Percentiles rank a stretch among this genome's conserved stretches.
Conservation (phyloP, 2,329 filamentous ascomycete genomes). For the Biscogniauxia marginata region DNA sequence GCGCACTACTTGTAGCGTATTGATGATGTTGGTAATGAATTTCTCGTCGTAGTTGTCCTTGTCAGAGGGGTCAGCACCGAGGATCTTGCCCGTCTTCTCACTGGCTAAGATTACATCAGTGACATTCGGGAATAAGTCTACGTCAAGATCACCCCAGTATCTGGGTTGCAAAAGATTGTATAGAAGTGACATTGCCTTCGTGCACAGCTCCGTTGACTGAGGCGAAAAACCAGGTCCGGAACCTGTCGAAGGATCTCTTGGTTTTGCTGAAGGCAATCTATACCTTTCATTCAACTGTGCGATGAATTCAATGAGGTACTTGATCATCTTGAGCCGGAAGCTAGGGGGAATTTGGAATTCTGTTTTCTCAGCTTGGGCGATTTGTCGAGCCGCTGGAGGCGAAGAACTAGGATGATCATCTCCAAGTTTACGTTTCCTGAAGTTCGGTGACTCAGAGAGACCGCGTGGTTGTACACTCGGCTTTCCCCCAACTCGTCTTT, state of each 20-base stretch:
- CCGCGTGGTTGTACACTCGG: constrained; percentile 38
- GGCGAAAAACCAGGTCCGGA: constrained; percentile 49
- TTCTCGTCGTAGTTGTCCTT: constrained; percentile 79
- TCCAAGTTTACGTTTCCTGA: constrained; percentile 75
- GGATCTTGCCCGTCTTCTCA: constrained; percentile 67
- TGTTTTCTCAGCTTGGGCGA: constrained; percentile 48
- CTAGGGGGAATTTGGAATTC: constrained; percentile 68
- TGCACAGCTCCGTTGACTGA: constrained; percentile 73
- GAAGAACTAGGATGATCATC: constrained; percentile 55
- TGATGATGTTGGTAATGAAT: constrained; percentile 84
- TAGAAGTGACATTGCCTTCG: constrained; percentile 78
- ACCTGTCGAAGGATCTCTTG: constrained; percentile 50
- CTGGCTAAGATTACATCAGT: constrained; percentile 82
- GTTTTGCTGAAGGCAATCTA: constrained; percentile 68
- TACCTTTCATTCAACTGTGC: constrained; percentile 85
- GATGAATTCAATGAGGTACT: constrained; percentile 95
- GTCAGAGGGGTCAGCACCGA: constrained; percentile 58
- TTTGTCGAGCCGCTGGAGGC: constrained; percentile 50
- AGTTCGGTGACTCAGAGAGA: constrained; percentile 67
- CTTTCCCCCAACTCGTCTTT: constrained; percentile 70
- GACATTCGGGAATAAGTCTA: constrained; percentile 88
- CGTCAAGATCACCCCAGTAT: constrained; percentile 88
- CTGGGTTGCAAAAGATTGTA: constrained; percentile 81
- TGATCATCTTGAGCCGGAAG: constrained; percentile 78
- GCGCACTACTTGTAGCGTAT: constrained; percentile 87